A percentile compares a stretch with the other conserved stretches of the same genome.
These are phyloP conservation scores for Corylus avellana DNA, from an alignment of 306 rosid species.

Conservation along the genomic window DNA sequence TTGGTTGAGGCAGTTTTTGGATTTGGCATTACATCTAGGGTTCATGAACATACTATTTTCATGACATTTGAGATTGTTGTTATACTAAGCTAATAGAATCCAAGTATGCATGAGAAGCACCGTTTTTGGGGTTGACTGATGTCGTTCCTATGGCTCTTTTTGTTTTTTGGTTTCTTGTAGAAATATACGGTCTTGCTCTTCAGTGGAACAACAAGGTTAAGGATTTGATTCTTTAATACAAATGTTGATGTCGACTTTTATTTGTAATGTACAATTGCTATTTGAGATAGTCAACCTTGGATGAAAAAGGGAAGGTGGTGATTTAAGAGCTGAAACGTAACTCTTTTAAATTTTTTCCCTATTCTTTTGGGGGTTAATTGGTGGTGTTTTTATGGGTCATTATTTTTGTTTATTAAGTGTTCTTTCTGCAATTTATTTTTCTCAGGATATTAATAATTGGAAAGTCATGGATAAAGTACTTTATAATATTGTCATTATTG, in stretches of 20 bases:
- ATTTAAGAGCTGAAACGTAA: neutral
- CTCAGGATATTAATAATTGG: no score
- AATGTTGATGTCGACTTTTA: neutral
- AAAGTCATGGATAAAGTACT: neutral
- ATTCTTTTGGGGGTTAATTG: neutral
- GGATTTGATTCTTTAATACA: neutral
- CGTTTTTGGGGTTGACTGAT: neutral
- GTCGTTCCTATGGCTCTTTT: neutral
- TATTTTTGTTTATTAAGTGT: no score
- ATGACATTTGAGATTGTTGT: neutral
- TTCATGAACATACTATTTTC: neutral
- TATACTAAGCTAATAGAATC: neutral
- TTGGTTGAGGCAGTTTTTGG: neutral
- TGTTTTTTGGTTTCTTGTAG: neutral
- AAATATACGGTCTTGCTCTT: neutral
- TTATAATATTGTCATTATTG: neutral
- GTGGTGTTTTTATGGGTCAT: neutral
- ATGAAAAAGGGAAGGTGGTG: neutral
- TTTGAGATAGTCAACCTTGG: neutral
- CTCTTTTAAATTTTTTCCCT: neutral
- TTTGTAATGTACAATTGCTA: neutral
- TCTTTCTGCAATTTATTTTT: no score
- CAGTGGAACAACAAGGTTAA: neutral
- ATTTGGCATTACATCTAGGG: neutral
- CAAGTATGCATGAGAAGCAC: neutral